Conservation (phyloP, 345 rosid species). For the Abelmoschus esculentus region DNA sequence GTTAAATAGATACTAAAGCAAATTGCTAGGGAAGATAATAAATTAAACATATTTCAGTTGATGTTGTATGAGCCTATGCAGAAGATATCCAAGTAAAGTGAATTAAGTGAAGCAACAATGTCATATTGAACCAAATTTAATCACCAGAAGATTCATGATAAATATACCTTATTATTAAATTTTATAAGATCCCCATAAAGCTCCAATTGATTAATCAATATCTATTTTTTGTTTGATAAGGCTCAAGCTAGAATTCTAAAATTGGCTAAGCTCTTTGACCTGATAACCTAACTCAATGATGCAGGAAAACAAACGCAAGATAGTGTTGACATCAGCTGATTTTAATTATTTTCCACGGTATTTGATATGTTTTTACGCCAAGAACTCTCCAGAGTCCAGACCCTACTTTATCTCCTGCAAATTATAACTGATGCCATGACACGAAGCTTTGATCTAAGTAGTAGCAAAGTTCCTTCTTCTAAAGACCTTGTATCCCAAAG, state of each 20-base stretch:
- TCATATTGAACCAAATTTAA: neutral
- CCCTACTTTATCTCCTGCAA: neutral
- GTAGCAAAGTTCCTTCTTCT: neutral
- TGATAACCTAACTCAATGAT: neutral
- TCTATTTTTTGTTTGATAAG: neutral
- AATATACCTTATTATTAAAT: neutral
- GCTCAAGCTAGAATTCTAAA: slow-evolving; percentile 3
- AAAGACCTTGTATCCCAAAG: neutral
- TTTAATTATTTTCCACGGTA: too few species aligned
- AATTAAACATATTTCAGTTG: neutral
- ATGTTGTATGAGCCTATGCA: neutral
- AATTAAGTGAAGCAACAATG: neutral
- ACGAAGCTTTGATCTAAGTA: neutral
- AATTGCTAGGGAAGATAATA: slow-evolving; percentile 20
- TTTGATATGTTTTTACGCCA: neutral
- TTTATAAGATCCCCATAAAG: neutral
- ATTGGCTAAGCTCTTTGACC: neutral
- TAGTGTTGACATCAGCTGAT: neutral
- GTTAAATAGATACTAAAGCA: slow-evolving; percentile 19
- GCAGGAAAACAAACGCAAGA: neutral
- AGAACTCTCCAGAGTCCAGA: neutral
- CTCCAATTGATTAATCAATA: neutral
- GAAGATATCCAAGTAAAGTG: neutral
- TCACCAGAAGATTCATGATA: neutral
- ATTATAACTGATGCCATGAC: neutral